Evolutionary conservation across 1,284 basidiomycete species (phyloP).

Genomic region (Microbotryum lychnidis-dioicae): DNA sequence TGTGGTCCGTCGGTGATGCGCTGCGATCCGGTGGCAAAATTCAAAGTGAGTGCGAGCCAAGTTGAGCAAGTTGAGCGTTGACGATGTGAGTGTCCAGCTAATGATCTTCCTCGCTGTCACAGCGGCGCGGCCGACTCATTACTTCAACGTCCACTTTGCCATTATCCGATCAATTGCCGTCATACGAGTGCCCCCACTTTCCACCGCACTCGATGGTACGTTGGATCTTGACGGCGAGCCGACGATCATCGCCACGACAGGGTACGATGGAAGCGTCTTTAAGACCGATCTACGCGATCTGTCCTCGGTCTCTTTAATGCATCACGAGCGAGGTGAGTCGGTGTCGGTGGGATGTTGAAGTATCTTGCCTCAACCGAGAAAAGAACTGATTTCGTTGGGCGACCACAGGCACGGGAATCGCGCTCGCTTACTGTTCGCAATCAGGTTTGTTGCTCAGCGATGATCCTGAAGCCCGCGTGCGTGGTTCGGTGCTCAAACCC

Average conservation of each 20-base stretch:
- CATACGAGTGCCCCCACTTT: conserved; percentile 56
- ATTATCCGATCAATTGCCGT: conserved; percentile 64
- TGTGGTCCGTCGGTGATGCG: conserved; percentile 15
- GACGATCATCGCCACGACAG: conserved; percentile 60
- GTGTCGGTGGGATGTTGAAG: conserved; percentile 6
- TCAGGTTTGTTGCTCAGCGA: conserved; percentile 15
- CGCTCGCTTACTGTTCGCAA: conserved; percentile 15
- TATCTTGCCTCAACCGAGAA: not conserved
- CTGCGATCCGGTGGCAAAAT: not conserved
- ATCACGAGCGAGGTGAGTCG: conserved; percentile 54
- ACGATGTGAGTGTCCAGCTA: too few relatives aligned
- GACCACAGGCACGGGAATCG: conserved; percentile 8
- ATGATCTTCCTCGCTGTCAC: not conserved
- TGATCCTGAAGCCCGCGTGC: conserved; percentile 27
- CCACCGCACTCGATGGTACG: conserved; percentile 44
- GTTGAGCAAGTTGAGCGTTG: not conserved
- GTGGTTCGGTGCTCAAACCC: conserved; percentile 14
- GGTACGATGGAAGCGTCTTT: conserved; percentile 65
- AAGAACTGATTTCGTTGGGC: too few relatives aligned
- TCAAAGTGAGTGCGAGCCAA: not conserved
- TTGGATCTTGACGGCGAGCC: conserved; percentile 51
- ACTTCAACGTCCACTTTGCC: conserved; percentile 64
- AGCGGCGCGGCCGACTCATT: conserved; percentile 52
- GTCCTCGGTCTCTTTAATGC: conserved; percentile 48
- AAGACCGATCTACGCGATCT: conserved; percentile 65